Evolutionary conservation across 2,329 filamentous ascomycete genomes (phyloP), one percentile per base, ranked within the genome.

Genomic region (Fusarium euwallaceae): DNA sequence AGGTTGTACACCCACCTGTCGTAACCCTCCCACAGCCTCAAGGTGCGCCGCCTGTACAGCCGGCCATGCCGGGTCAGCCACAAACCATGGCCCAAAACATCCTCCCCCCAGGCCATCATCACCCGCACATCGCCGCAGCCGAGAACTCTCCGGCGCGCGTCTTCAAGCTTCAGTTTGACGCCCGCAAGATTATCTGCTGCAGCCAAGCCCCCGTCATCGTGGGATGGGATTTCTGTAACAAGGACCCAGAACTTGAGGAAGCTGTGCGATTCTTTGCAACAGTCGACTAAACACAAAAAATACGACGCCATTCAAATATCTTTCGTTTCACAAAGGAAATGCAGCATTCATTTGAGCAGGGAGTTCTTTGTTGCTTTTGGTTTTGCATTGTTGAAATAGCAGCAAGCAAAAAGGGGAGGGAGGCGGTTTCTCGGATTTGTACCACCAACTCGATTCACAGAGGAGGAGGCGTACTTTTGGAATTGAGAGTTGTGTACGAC

Each of bases 141-240:
- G 88, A 90, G 71, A 83, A 85, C 36, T 86, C 85, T 64, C 85
- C 87, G 12, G 86, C 87, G 9, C 85, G 97, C 27, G 94, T 99
- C 4, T 99, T 98, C 87, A 99, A 99, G 83, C 87, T 98, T 39
- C 97, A 99, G 82, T 99, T 98, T 77, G 97, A 99, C 81, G 94
- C 95, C 1, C 90, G 95, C 24, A 92, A 95, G 78, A 97, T 99
- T 76, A 93, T 99, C 64, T 98, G 95, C 85, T 98, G 96, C 81
- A 97, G 94, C 74, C 95, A 98, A 82, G 95, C 97, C 66, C 92
- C 92, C 43, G 91, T 93, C 17, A 98, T 99, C 79, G 95, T 98
- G 0, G 97, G 95, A 0, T 99, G 97, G 97, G 97, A 99, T 82
- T 99, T 98, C 87, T 97, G 95, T 69, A 94, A 95, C 76, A 93